Evolutionary conservation across 2,329 filamentous ascomycete genomes (phyloP), one percentile per base, ranked within the genome.

Genomic region (Fusarium marasasianum): DNA sequence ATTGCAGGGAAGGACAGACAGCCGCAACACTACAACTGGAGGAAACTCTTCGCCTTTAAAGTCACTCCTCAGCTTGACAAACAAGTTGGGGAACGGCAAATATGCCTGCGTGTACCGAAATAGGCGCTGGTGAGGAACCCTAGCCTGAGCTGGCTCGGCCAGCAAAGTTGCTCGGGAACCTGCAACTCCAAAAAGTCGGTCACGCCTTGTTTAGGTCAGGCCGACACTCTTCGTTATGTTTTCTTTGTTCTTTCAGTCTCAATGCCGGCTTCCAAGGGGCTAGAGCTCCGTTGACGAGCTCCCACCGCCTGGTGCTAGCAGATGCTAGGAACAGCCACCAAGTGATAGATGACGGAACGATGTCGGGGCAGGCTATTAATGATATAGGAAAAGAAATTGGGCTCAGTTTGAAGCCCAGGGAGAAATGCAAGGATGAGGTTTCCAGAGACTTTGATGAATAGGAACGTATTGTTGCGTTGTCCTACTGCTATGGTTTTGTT

Each of bases 261-360:
- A 54, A 56, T 31, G 48, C 56, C 47, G 57, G 63, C 65, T 73
- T 77, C 62, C 66, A 65, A 71, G 63, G 73, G 63, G 68, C 63
- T 38, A 60, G 58, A 62, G 45, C 54, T 69, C 57, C 66, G 73
- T 71, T 76, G 61, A 76, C 57, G 66, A 76, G 70, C 67, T 69
- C 58, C 77, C 76, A 79, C 77, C 76, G 76, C 76, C 73, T 74
- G 70, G 64, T 71, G 55, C 62, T 66, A 64, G 61, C 57, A 66
- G 61, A 73, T 72, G 69, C 65, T 70, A 73, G 61, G 55, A 57
- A 63, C 68, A 78, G 77, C 77, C 76, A 79, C 77, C 57, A 77
- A 77, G 65, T 79, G 77, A 79, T 69, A 79, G 72, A 76, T 79
- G 76, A 79, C 76, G 40, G 71, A 54, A 70, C 74, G 55, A 59